Evolutionary conservation across 1,139 yeast species (phyloP).

Genomic region (Saccharomyces pastorianus): DNA sequence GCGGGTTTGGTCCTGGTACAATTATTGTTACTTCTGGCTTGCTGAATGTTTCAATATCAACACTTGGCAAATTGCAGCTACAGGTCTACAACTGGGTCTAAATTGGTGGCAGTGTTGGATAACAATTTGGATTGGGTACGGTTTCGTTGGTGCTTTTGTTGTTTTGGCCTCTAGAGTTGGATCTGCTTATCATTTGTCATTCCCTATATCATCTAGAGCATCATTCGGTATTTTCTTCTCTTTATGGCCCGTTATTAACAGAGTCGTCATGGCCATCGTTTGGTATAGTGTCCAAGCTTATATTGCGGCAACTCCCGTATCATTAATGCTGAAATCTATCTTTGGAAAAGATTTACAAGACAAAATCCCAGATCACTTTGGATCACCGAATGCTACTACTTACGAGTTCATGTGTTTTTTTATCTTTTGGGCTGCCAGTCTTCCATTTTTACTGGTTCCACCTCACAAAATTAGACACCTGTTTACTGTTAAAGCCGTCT

Average conservation of each 20-base stretch:
- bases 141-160: constrained; percentile 54
- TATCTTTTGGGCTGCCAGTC: constrained; percentile 65
- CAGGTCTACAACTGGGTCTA: constrained; percentile 66
- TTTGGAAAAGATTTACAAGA: constrained; percentile 52
- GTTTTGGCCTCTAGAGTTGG: constrained; percentile 63
- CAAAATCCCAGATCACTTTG: constrained; percentile 46
- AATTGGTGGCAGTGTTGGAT: constrained; percentile 90
- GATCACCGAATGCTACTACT: constrained; percentile 49
- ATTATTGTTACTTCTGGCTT: constrained; percentile 71
- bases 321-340: constrained; percentile 58
- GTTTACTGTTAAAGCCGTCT: constrained; percentile 67
- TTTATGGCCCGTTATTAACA: constrained; percentile 69
- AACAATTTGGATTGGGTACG: constrained; percentile 70
- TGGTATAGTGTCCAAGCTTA: constrained; percentile 84
- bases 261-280: constrained; percentile 75
- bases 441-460: constrained; percentile 73
- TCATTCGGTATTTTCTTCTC: constrained; percentile 74
- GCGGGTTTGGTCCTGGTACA: constrained; percentile 76
- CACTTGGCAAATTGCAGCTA: constrained; percentile 86
- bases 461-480: constrained; percentile 77
- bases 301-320: constrained; percentile 76
- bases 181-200: constrained; percentile 64
- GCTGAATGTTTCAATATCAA: constrained; percentile 83
- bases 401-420: constrained; percentile 67
- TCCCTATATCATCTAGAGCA: constrained; percentile 68